phyloP scores from a whole-genome alignment of 2,329 filamentous ascomycete species.

The Fusarium mangiferae region DNA sequence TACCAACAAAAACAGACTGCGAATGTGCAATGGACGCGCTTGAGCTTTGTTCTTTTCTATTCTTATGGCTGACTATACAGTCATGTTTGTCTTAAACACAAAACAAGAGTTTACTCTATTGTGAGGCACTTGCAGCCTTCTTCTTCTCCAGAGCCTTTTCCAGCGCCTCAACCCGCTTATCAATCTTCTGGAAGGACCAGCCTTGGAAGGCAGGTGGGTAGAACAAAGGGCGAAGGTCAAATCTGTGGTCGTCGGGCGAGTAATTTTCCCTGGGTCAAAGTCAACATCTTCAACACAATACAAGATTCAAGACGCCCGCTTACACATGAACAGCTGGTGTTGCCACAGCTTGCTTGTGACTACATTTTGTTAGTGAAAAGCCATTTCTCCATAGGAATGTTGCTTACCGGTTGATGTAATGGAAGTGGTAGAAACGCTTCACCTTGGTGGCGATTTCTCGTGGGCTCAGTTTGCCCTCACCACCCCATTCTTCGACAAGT shows the following conservation, averaged over 20 bases:
- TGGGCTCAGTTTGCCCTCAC: conserved; percentile 48
- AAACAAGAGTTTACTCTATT: background rate
- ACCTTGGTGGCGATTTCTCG: conserved; percentile 47
- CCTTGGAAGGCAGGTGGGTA: conserved; percentile 49
- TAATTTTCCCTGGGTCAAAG: conserved; percentile 17
- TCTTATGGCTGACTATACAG: background rate
- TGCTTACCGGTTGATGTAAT: conserved; percentile 13
- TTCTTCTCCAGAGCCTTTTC: conserved; percentile 40
- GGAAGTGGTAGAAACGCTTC: conserved; percentile 51
- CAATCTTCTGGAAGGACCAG: conserved; percentile 54
- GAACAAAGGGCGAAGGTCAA: conserved; percentile 41
- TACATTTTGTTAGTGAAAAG: background rate
- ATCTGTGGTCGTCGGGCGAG: conserved; percentile 44
- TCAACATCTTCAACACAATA: background rate
- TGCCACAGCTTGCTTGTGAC: conserved; percentile 25
- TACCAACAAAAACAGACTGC: background rate
- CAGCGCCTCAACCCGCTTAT: conserved; percentile 49
- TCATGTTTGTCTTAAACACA: background rate
- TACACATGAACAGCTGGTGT: conserved; percentile 20
- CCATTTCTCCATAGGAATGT: background rate
- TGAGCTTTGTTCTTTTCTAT: background rate
- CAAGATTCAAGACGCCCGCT: background rate
- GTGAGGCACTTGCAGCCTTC: background rate
- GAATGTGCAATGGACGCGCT: background rate
- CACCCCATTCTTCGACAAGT: conserved; percentile 53